These are phyloP conservation scores for Pseudocercospora pini-densiflorae DNA, from an alignment of 2,329 filamentous ascomycete genomes.

Conservation along the genomic window DNA sequence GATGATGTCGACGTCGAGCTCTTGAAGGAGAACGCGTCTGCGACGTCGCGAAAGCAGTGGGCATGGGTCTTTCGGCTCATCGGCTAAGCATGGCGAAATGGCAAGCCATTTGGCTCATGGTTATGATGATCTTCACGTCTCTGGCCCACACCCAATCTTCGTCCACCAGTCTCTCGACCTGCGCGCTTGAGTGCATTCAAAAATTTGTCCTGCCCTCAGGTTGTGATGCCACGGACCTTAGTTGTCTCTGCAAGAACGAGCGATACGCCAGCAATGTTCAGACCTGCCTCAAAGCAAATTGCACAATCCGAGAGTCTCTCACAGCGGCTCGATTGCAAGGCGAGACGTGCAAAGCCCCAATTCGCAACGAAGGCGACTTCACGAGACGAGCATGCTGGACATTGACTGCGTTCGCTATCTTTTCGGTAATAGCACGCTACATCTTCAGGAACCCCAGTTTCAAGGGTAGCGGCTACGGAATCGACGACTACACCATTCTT, in stretches of 20 bases:
- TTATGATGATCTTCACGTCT: neutral
- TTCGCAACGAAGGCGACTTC: slow-evolving; percentile 9
- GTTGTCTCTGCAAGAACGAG: slow-evolving; percentile 9
- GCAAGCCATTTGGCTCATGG: neutral
- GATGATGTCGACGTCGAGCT: neutral
- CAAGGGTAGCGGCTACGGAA: slow-evolving; percentile 13
- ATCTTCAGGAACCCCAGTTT: slow-evolving; percentile 8
- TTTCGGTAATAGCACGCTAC: slow-evolving; percentile 12
- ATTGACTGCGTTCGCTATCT: slow-evolving; percentile 1
- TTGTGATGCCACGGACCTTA: slow-evolving; percentile 20
- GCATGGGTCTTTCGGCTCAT: too few relatives aligned
- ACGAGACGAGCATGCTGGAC: slow-evolving; percentile 7
- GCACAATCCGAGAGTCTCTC: slow-evolving; percentile 15
- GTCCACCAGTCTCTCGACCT: neutral
- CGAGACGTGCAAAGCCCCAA: slow-evolving; percentile 4
- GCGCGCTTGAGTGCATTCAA: neutral
- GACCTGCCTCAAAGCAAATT: slow-evolving; percentile 12
- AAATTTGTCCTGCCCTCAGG: neutral
- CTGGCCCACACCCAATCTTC: neutral
- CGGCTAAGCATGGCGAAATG: neutral
- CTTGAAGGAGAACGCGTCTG: too few relatives aligned
- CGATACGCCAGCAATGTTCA: slow-evolving; percentile 4
- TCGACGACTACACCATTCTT: slow-evolving; percentile 16
- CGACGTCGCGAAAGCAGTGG: neutral
- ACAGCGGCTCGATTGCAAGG: neutral